phyloP scores from a whole-genome alignment of 768 basidiomycete genomes.

The Dioszegia hungarica region DNA sequence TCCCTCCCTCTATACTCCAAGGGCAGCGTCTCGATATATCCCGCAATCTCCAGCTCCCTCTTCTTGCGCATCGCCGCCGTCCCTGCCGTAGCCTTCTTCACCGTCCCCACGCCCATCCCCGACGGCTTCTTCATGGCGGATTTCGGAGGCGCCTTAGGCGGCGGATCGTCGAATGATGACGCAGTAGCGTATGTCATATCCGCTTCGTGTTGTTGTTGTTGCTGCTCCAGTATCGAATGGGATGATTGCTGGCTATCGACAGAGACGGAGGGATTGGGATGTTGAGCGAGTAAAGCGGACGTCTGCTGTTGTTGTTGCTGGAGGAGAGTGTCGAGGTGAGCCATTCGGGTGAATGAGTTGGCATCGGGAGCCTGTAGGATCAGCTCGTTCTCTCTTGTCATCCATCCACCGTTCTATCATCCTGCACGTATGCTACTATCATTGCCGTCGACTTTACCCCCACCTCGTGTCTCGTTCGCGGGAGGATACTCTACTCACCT shows the following conservation, averaged over 20 bases:
- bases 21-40: constrained; percentile 68
- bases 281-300: not conserved
- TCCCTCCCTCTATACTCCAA: constrained; percentile 87
- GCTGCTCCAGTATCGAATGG: constrained; percentile 1
- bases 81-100: constrained; percentile 17
- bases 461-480: no score
- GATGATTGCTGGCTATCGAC: constrained; percentile 1
- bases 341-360: constrained; percentile 10
- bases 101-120: constrained; percentile 50
- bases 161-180: constrained; percentile 30
- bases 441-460: no score
- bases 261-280: not conserved
- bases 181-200: constrained; percentile 47
- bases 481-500: constrained; percentile 55
- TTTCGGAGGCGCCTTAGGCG: constrained; percentile 32
- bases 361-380: constrained; percentile 47
- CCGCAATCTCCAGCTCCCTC: constrained; percentile 54
- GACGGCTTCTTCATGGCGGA: constrained; percentile 49
- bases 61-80: constrained; percentile 52
- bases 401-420: constrained; percentile 38
- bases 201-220: constrained; percentile 16
- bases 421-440: no score
- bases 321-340: constrained; percentile 7
- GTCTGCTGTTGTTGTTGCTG: constrained; percentile 1
- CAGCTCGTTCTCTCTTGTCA: no score